phyloP scores from a whole-genome alignment of 805 yeast species.

The Saccharomycopsis fermentans region DNA sequence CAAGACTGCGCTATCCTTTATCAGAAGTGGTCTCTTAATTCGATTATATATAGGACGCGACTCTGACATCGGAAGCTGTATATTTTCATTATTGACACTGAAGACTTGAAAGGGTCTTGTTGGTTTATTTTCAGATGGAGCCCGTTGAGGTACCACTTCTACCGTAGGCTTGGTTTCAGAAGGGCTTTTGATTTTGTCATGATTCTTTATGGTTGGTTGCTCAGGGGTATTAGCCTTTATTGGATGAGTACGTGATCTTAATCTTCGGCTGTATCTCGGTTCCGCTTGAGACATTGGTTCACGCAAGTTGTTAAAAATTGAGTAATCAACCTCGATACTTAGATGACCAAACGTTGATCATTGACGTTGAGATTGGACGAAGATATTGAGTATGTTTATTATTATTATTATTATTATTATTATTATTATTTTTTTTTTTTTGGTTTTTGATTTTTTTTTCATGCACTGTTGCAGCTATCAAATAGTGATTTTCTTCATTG shows the following conservation, averaged over 20 bases:
- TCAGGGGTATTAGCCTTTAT: background rate
- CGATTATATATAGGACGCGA: conserved; percentile 55
- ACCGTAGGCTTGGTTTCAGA: background rate
- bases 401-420: too few relatives aligned
- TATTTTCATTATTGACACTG: conserved; percentile 28
- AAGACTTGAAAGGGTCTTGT: conserved; percentile 7
- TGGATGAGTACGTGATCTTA: background rate
- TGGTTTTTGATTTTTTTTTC: too few relatives aligned
- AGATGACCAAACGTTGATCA: too few relatives aligned
- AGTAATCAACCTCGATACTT: too few relatives aligned
- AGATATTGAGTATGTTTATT: too few relatives aligned
- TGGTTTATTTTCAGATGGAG: background rate
- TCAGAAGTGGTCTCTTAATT: conserved; percentile 54
- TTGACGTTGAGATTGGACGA: too few relatives aligned
- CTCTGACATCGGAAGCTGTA: conserved; percentile 57
- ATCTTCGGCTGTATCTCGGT: background rate
- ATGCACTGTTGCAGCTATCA: too few relatives aligned
- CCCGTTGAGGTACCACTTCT: background rate
- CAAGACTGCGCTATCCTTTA: conserved; percentile 63
- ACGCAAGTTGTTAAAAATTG: background rate
- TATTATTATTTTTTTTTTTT: too few relatives aligned
- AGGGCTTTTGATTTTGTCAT: background rate
- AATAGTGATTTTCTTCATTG: too few relatives aligned
- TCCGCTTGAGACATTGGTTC: background rate
- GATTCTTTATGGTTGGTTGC: background rate